These are phyloP conservation scores for Candida morakotiae DNA, from an alignment of 805 yeast genomes.

Conservation along the genomic window DNA sequence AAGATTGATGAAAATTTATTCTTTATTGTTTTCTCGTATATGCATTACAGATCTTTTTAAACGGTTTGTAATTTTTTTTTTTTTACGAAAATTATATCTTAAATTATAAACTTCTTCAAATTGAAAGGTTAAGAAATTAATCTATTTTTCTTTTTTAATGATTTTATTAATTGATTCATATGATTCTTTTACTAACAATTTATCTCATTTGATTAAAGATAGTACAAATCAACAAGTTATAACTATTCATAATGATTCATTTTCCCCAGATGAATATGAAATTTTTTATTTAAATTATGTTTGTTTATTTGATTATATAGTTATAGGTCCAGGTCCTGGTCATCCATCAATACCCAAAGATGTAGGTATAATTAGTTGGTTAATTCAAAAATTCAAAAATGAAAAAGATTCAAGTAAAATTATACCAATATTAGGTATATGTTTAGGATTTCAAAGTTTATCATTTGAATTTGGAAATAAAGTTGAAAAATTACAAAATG, in stretches of 20 bases:
- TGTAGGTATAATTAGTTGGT: conserved; percentile 72
- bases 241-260: conserved; percentile 62
- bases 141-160: too few relatives aligned
- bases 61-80: background rate
- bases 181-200: conserved; percentile 90
- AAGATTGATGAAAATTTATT: background rate
- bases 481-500: conserved; percentile 49
- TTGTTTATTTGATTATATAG: conserved; percentile 62
- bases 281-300: conserved; percentile 39
- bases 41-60: background rate
- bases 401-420: conserved; percentile 9
- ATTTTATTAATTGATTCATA: conserved; percentile 84
- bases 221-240: conserved; percentile 47
- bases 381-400: conserved; percentile 22
- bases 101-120: too few relatives aligned
- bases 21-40: too few relatives aligned
- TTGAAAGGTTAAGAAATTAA: too few relatives aligned
- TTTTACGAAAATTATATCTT: background rate
- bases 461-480: conserved; percentile 58
- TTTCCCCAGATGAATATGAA: conserved; percentile 25
- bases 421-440: conserved; percentile 81
- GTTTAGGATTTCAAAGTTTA: conserved; percentile 88
- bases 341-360: conserved; percentile 63
- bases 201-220: conserved; percentile 55
- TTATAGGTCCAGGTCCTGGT: conserved; percentile 98